Conservation (phyloP, 257 asterid species). For the Solanum chilense region DNA sequence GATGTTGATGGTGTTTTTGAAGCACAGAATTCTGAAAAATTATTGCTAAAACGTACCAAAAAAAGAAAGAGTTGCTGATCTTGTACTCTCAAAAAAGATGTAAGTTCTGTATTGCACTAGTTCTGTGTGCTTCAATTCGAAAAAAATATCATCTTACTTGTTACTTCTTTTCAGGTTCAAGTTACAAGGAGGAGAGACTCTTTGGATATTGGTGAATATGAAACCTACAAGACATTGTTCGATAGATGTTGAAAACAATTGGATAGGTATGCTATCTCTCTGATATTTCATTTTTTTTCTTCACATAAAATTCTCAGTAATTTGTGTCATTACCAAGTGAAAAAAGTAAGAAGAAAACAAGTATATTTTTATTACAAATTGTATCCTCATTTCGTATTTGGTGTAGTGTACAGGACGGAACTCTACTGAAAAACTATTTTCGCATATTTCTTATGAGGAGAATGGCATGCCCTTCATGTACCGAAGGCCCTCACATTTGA, state of each 20-base stretch:
- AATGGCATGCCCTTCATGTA: conserved; percentile 73
- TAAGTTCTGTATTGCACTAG: background rate
- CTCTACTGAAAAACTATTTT: too few species aligned
- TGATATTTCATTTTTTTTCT: background rate
- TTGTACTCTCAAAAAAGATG: background rate
- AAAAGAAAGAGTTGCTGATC: background rate
- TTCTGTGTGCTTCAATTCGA: background rate
- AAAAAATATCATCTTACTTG: background rate
- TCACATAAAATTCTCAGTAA: background rate
- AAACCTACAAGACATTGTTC: background rate
- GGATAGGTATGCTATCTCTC: background rate
- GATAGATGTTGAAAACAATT: background rate
- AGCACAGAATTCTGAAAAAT: too few species aligned
- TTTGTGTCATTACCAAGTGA: background rate
- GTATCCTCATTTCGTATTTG: too few species aligned
- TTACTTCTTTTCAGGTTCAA: background rate
- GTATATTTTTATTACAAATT: too few species aligned
- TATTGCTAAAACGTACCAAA: background rate
- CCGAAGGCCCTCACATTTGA: conserved; percentile 68
- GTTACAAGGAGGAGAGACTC: background rate
- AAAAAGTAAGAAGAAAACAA: too few species aligned
- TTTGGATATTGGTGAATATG: background rate
- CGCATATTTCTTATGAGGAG: conserved; percentile 17
- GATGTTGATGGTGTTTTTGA: background rate
- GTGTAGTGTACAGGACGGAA: too few species aligned